Evolutionary conservation across 2,329 filamentous ascomycete genomes (phyloP).

Genomic region (Ilyonectria mors-panacis): DNA sequence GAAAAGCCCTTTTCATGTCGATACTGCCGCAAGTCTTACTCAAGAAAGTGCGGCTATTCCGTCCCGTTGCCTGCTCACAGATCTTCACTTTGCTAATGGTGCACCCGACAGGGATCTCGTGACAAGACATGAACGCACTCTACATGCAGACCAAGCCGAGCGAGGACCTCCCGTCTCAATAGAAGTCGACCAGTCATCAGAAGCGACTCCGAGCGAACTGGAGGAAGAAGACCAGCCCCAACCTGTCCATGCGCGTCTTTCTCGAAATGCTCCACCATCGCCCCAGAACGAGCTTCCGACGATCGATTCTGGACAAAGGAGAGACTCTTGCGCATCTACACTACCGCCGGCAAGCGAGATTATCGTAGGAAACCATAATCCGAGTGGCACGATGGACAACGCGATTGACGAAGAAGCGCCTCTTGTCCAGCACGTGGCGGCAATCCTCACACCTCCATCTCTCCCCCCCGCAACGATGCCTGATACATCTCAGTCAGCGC

Average conservation of each 20-base stretch:
- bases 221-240: neutral
- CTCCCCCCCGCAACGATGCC: neutral
- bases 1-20: constrained; percentile 37
- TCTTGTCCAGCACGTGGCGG: neutral
- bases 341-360: neutral
- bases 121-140: constrained; percentile 33
- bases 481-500: neutral
- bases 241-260: neutral
- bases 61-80: too few species aligned
- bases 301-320: neutral
- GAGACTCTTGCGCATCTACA: neutral
- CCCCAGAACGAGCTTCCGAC: neutral
- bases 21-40: constrained; percentile 34
- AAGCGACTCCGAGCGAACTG: neutral
- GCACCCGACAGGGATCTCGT: constrained; percentile 30
- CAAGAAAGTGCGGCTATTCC: constrained; percentile 22
- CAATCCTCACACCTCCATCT: neutral
- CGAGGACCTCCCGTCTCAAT: neutral
- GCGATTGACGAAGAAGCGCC: neutral
- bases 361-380: neutral
- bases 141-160: constrained; percentile 20
- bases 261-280: neutral
- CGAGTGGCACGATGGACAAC: neutral
- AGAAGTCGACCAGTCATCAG: neutral
- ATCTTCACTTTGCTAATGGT: neutral